phyloP scores from a whole-genome alignment of 805 yeast species.

The Kregervanrija fluxuum region DNA sequence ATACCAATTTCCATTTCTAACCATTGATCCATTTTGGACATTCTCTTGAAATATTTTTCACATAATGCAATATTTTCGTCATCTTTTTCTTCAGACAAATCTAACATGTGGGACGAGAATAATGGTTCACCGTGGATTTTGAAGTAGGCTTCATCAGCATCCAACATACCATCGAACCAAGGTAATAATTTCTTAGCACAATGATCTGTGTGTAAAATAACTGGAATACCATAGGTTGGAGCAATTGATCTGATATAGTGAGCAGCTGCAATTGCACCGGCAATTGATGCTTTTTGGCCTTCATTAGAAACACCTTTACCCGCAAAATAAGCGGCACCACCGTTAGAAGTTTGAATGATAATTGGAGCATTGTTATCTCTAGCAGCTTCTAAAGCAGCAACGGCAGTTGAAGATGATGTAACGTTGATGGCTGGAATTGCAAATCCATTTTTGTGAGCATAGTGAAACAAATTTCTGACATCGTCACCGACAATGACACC shows the following conservation, averaged over 20 bases:
- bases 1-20: constrained; percentile 99
- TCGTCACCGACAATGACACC: constrained; percentile 99
- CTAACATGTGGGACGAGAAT: constrained; percentile 98
- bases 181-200: constrained; percentile 97
- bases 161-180: constrained; percentile 98
- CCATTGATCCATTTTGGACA: constrained; percentile 93
- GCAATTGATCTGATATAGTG: constrained; percentile 96
- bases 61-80: constrained; percentile 93
- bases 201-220: constrained; percentile 95
- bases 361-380: constrained; percentile 93
- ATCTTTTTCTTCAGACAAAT: constrained; percentile 92
- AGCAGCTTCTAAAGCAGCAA: constrained; percentile 96
- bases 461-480: constrained; percentile 77
- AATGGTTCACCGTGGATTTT: constrained; percentile 85
- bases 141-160: constrained; percentile 91
- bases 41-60: constrained; percentile 90
- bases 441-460: constrained; percentile 87
- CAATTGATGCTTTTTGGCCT: constrained; percentile 90
- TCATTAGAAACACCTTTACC: constrained; percentile 97
- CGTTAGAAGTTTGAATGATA: constrained; percentile 94
- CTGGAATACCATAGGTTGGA: constrained; percentile 95
- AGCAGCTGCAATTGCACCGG: constrained; percentile 95
- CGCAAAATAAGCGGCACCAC: constrained; percentile 99
- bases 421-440: constrained; percentile 99
- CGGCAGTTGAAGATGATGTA: constrained; percentile 93